Evolutionary conservation across 805 yeast species (phyloP), one percentile per base, ranked within the genome.

Genomic region (Priceomyces carsonii): DNA sequence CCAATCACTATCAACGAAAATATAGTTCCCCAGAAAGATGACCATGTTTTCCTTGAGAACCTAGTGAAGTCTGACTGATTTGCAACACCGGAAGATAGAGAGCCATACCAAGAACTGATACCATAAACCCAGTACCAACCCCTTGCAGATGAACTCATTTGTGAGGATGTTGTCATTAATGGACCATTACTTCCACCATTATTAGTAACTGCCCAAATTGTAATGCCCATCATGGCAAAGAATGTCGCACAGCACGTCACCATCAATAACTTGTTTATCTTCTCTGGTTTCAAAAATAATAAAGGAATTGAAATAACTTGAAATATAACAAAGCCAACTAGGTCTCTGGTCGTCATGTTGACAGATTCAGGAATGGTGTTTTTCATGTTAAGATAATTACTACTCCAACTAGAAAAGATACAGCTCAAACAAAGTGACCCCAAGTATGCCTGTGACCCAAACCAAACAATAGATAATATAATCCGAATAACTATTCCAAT

Each of bases 391-490:
- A 58, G 48, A 46, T 59, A 73, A 8, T 57, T 45, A 9, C 64
- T 55, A 42, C 67, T 63, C 50, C 67, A 59, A 24, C 68, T 51
- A 14, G 66, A 55, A 13, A 73, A 36, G 12, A 72, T 52, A 16
- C 62, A 55, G 10, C 63, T 57, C 4, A 73, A 46, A 31, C 72
- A 55, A 28, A 63, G 63, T 5, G 73, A 77, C 31, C 79, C 77
- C 10, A 71, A 59, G 48, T 59, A 73, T 0, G 75, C 54, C 40
- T 71, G 75, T 7, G 67, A 63, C 3, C 71, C 68, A 40, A 59
- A 69, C 72, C 75, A 74, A 26, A 75, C 69, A 22, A 68, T 58
- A 13, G 72, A 64, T 27, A 75, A 53, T 18, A 71, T 57, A 25
- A 66, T 60, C 49, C 80, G 57, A 38, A 67, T 65, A 8, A 62